These are phyloP conservation scores for Trametes hirsuta DNA, from an alignment of 1,284 basidiomycete species.

Conservation along the genomic window DNA sequence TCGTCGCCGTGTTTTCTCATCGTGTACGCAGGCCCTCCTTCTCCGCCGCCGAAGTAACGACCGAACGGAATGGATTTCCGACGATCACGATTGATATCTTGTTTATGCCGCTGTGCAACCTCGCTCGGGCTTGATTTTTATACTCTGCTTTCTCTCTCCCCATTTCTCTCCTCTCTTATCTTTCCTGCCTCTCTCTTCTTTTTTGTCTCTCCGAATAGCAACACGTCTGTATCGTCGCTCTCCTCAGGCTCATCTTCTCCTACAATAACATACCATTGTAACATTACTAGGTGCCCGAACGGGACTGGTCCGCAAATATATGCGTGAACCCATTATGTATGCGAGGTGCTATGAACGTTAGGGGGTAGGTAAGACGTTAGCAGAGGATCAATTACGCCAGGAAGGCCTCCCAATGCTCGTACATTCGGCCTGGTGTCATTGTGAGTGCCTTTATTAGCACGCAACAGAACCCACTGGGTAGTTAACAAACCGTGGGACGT, in stretches of 20 bases:
- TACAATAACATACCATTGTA: constrained; percentile 9
- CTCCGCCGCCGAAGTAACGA: constrained; percentile 58
- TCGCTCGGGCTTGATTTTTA: constrained; percentile 10
- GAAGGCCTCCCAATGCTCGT: too few relatives aligned
- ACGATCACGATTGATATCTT: neutral
- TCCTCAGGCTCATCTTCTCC: neutral
- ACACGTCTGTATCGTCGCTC: neutral
- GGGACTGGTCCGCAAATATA: too few relatives aligned
- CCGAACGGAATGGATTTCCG: neutral
- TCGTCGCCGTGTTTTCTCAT: neutral
- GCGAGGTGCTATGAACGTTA: too few relatives aligned
- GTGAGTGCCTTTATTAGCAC: too few relatives aligned
- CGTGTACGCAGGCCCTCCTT: constrained; percentile 49
- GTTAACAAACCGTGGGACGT: too few relatives aligned
- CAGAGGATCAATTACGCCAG: too few relatives aligned
- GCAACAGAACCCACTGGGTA: too few relatives aligned
- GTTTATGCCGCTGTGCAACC: constrained; percentile 4
- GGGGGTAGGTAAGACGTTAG: too few relatives aligned
- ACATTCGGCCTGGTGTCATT: too few relatives aligned
- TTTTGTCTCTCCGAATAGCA: neutral
- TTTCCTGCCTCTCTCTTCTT: neutral
- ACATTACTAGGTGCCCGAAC: neutral
- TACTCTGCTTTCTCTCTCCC: constrained; percentile 3
- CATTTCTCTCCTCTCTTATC: neutral
- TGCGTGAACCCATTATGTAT: too few relatives aligned